phyloP scores from a whole-genome alignment of 2,329 filamentous ascomycete species.

The Xylaria sp. region DNA sequence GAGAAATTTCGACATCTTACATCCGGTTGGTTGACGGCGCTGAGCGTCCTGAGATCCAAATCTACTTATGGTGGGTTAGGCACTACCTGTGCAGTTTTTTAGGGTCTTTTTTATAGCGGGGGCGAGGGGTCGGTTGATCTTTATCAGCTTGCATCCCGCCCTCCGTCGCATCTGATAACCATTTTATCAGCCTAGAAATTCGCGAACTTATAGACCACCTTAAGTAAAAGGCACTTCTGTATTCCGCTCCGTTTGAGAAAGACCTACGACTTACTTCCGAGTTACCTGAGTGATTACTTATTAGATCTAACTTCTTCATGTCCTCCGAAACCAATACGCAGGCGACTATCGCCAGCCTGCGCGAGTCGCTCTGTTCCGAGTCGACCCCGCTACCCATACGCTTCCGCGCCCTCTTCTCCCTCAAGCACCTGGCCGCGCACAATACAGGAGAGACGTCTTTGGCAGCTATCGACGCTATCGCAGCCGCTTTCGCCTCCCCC shows the following conservation, averaged over 20 bases:
- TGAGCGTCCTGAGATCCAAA: too few species aligned
- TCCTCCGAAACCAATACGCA: slow-evolving; percentile 40
- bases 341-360: slow-evolving; percentile 69
- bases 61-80: too few species aligned
- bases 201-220: background rate
- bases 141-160: slow-evolving; percentile 14
- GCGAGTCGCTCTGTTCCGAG: slow-evolving; percentile 83
- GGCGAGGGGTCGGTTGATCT: slow-evolving; percentile 33
- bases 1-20: background rate
- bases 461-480: slow-evolving; percentile 80
- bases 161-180: slow-evolving; percentile 34
- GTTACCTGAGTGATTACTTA: background rate
- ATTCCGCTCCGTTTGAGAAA: background rate
- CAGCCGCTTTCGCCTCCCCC: slow-evolving; percentile 82
- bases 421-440: slow-evolving; percentile 88
- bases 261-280: background rate
- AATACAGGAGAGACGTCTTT: slow-evolving; percentile 68
- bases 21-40: background rate
- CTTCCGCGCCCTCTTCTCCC: slow-evolving; percentile 96
- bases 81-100: background rate
- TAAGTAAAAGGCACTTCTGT: background rate
- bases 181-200: slow-evolving; percentile 25
- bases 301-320: slow-evolving; percentile 32
- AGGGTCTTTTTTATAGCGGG: slow-evolving; percentile 27
- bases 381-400: slow-evolving; percentile 83